phyloP scores from a whole-genome alignment of 2,329 filamentous ascomycete genomes.

The Penicillium sp. region DNA sequence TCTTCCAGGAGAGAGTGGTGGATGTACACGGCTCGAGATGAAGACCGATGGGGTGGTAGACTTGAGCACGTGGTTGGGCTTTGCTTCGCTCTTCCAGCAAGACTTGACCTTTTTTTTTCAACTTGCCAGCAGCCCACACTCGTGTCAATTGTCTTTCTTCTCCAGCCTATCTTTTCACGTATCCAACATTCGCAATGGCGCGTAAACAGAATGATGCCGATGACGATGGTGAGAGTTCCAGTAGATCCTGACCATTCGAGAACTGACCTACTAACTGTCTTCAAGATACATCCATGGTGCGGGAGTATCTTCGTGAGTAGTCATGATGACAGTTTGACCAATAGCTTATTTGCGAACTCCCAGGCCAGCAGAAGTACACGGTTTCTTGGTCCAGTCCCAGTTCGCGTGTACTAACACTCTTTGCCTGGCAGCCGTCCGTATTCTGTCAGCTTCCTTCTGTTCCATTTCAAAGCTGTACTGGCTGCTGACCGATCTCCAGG shows the following conservation, averaged over 20 bases:
- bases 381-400: background rate
- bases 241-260: background rate
- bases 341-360: background rate
- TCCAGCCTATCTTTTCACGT: background rate
- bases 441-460: constrained; percentile 43
- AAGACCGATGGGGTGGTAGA: too few relatives aligned
- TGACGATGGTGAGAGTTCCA: constrained; percentile 31
- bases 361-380: constrained; percentile 52
- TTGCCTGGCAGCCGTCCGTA: constrained; percentile 51
- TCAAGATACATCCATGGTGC: constrained; percentile 45
- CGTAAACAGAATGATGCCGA: constrained; percentile 40
- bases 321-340: background rate
- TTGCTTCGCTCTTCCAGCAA: too few relatives aligned
- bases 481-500: constrained; percentile 31
- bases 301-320: constrained; percentile 53
- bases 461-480: background rate
- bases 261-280: constrained; percentile 5
- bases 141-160: too few relatives aligned
- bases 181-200: constrained; percentile 34
- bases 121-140: background rate
- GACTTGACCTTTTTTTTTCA: background rate
- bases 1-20: too few relatives aligned
- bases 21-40: too few relatives aligned
- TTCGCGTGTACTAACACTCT: constrained; percentile 1
- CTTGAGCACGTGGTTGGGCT: too few relatives aligned